Percentiles rank a stretch among this genome's conserved stretches.
phyloP scores from a whole-genome alignment of 1,284 basidiomycete species.

The Cutaneotrichosporon curvatum region DNA sequence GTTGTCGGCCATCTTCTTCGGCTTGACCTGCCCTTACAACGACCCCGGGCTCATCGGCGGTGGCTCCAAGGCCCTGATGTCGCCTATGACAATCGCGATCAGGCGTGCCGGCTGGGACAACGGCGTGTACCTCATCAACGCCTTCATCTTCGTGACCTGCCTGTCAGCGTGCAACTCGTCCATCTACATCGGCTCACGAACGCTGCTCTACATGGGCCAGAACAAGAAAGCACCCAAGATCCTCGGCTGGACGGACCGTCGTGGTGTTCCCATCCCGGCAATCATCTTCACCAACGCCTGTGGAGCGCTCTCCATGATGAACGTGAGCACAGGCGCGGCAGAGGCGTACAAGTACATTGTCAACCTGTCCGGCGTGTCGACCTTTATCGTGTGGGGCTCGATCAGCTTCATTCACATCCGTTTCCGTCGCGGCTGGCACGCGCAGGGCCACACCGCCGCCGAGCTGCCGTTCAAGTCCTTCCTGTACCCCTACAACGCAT shows the following conservation, averaged over 20 bases:
- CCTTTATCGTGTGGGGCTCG: conserved; percentile 26
- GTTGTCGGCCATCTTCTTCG: conserved; percentile 55
- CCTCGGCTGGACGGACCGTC: conserved; percentile 40
- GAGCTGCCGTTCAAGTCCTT: conserved; percentile 46
- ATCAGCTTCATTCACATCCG: conserved; percentile 38
- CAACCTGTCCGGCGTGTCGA: conserved; percentile 26
- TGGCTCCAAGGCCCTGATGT: conserved; percentile 56
- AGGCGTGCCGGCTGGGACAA: conserved; percentile 64
- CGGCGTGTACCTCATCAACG: conserved; percentile 60
- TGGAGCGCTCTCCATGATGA: conserved; percentile 44
- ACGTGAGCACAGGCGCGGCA: conserved; percentile 24
- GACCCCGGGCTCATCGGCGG: conserved; percentile 54
- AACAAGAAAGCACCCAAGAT: conserved; percentile 38
- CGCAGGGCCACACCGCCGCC: conserved; percentile 40
- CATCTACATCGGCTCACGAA: conserved; percentile 37
- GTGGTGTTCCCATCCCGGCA: conserved; percentile 44
- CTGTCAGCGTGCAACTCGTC: conserved; percentile 42
- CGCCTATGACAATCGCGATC: conserved; percentile 72
- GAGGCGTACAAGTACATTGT: conserved; percentile 28
- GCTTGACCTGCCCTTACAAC: conserved; percentile 66
- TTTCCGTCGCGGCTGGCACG: conserved; percentile 47
- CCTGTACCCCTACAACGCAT: conserved; percentile 19
- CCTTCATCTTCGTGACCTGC: conserved; percentile 55
- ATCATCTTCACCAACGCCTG: conserved; percentile 39
- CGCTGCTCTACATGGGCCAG: conserved; percentile 37